Conservation (phyloP, 2,329 filamentous ascomycete species). For the Exophiala oligosperma region DNA sequence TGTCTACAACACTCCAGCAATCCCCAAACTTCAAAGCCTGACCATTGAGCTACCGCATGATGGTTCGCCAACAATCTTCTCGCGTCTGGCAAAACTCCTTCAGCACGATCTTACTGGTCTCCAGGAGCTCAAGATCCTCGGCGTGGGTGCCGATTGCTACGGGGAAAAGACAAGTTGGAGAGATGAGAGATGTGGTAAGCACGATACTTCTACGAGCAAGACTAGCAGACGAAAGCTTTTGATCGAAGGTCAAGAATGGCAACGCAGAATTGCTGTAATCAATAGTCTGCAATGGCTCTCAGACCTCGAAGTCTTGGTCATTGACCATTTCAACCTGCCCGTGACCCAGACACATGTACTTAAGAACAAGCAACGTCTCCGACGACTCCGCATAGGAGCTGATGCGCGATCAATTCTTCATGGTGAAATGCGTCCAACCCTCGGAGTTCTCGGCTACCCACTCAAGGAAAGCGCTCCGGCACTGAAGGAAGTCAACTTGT, state of each 20-base stretch:
- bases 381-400: slow-evolving; percentile 15
- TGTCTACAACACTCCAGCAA: background rate
- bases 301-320: slow-evolving; percentile 18
- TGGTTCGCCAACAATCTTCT: slow-evolving; percentile 2
- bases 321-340: slow-evolving; percentile 25
- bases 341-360: slow-evolving; percentile 16
- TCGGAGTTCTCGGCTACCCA: background rate
- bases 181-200: slow-evolving; percentile 12
- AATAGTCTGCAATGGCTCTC: slow-evolving; percentile 11
- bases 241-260: slow-evolving; percentile 14
- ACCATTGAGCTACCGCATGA: slow-evolving; percentile 20
- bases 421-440: background rate
- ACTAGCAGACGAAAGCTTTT: slow-evolving; percentile 3
- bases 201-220: slow-evolving; percentile 4
- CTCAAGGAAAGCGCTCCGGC: background rate
- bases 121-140: slow-evolving; percentile 23
- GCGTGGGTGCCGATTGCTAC: slow-evolving; percentile 17
- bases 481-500: slow-evolving; percentile 19
- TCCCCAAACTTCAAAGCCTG: slow-evolving; percentile 13
- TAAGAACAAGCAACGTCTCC: slow-evolving; percentile 21
- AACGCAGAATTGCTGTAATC: slow-evolving; percentile 3
- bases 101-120: slow-evolving; percentile 4
- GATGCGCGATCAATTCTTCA: slow-evolving; percentile 22
- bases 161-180: slow-evolving; percentile 15
- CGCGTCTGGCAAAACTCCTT: slow-evolving; percentile 6